Evolutionary conservation across 305 asterid genomes (phyloP), one percentile per base, ranked within the genome.

Genomic region (Fraxinus sp.): DNA sequence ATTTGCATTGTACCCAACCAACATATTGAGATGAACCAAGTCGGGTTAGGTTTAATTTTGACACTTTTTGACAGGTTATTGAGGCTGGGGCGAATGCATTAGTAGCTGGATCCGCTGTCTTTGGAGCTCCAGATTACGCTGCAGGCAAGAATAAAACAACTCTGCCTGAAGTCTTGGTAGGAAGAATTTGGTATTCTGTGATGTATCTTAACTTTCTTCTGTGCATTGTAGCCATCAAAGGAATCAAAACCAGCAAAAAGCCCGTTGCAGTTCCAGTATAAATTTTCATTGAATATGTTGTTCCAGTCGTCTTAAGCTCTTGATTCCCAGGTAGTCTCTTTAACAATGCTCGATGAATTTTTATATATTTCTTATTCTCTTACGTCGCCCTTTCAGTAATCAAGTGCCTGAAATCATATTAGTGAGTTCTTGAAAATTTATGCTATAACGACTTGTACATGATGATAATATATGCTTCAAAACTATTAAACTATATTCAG

Each of bases 61-160:
- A 39, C 82, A 10, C 73, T 78, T 32, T 37, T 72, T 82, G 78
- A 37, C 90, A 97, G 99, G 99, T 97, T 71, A 97, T 93, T 83
- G 98, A 97, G 89, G 99, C 99, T 75, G 99, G 99, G 80, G 99
- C 99, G 20, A 97, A 97, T 82, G 99, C 98, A 52, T 74, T 97
- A 84, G 99, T 97, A 83, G 99, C 99, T 76, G 99, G 99, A 79
- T 97, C 99, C 68, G 99, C 99, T 41, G 98, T 97, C 70, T 97
- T 97, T 78, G 98, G 98, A 80, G 97, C 99, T 81, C 97, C 98
- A 32, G 97, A 97, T 86, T 97, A 93, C 75, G 99, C 99, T 33
- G 96, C 87, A 97, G 99, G 99, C 87, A 94, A 87, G 93, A 11
- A 79, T 49, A 41, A 39, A 83, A 26, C 74, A 18, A 77, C 78